phyloP scores from a whole-genome alignment of 176 grass and related monocot species.

The Juncus effusus region DNA sequence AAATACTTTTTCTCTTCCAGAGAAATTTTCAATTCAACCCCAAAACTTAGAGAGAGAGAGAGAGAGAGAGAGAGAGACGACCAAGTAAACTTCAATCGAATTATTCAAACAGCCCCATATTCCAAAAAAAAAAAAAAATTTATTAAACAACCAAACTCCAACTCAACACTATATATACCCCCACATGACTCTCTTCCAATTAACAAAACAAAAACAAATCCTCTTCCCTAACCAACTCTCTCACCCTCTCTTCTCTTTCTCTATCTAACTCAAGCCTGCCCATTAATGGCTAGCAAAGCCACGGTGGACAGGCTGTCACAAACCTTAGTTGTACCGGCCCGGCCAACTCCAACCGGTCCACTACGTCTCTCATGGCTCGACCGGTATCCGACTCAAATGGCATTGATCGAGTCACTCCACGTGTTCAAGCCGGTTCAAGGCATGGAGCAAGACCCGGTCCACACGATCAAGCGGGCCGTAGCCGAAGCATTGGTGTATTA shows the following conservation, averaged over 20 bases:
- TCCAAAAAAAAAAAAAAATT: background rate
- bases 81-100: background rate
- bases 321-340: slow-evolving; percentile 39
- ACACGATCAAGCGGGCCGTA: slow-evolving; percentile 43
- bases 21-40: too few relatives aligned
- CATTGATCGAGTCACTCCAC: slow-evolving; percentile 83
- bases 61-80: slow-evolving; percentile 13
- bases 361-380: slow-evolving; percentile 86
- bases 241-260: background rate
- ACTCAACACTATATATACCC: slow-evolving; percentile 27
- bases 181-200: slow-evolving; percentile 6
- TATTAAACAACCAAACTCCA: slow-evolving; percentile 13
- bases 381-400: slow-evolving; percentile 83
- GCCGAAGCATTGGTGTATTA: slow-evolving; percentile 56
- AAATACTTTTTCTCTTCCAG: background rate
- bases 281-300: background rate
- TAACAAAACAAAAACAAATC: background rate
- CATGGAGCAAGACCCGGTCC: slow-evolving; percentile 21
- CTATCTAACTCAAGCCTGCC: background rate
- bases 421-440: slow-evolving; percentile 48
- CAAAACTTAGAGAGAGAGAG: slow-evolving; percentile 6
- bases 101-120: too few relatives aligned
- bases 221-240: background rate
- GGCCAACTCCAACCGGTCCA: slow-evolving; percentile 30
- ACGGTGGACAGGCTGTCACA: slow-evolving; percentile 42